Evolutionary conservation across 225 moss, liverwort and hornwort species (phyloP).

Genomic region (Pleurozium schreberi): DNA sequence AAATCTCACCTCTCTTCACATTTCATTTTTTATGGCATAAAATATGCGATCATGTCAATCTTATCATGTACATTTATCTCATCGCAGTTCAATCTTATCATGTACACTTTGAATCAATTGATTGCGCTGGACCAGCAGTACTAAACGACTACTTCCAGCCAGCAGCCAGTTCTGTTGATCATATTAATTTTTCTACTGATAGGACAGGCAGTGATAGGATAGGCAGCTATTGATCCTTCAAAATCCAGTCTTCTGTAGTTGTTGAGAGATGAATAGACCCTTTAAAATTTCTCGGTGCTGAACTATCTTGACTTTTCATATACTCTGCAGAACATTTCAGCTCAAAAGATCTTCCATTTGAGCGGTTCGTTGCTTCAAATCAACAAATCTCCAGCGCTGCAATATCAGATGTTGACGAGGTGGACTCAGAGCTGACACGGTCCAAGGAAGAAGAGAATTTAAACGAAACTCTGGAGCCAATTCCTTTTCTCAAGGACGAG

Average conservation of each 20-base stretch:
- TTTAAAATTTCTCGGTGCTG: not conserved
- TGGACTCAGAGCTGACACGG: not conserved
- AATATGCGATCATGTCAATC: not conserved
- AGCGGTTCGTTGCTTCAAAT: not conserved
- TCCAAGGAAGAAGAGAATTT: not conserved
- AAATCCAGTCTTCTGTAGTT: not conserved
- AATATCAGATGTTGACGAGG: not conserved
- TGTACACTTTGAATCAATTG: not conserved
- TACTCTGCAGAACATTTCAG: slow-evolving; percentile 4
- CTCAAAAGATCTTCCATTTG: not conserved
- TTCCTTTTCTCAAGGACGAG: not conserved
- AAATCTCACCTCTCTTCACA: not conserved
- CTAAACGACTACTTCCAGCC: not conserved
- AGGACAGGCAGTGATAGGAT: not conserved
- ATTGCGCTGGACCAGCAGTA: not conserved
- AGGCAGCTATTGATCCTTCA: not conserved
- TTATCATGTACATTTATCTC: not conserved
- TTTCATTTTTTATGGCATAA: not conserved
- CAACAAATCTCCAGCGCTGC: not conserved
- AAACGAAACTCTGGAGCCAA: not conserved
- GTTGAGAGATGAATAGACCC: not conserved
- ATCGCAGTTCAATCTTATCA: not conserved
- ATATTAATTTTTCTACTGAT: not conserved
- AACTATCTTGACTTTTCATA: not conserved
- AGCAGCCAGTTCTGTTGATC: not conserved